Base-by-base conservation (phyloP, 1,139 yeast species). In the Yamadazyma trypodendri region DNA sequence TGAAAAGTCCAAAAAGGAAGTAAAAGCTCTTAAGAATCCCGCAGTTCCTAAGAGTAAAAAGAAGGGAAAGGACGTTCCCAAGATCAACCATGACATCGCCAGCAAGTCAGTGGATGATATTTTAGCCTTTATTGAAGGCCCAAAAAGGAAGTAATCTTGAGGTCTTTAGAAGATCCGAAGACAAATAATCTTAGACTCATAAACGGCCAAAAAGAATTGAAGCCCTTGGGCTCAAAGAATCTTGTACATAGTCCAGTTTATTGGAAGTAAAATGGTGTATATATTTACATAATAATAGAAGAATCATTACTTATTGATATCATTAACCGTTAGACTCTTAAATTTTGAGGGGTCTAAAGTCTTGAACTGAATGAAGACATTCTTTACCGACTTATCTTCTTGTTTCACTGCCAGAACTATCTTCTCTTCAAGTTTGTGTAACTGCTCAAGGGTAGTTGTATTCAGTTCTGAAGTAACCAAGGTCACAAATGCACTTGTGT, bases 81-180 rank as follows among this genome's bases (percentile, higher is more conserved):
- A 61, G 32, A 62, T 77, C 11, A 66, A 75, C 48, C 81, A 85
- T 17, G 75, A 70, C 28, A 70, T 82, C 46, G 81, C 83, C 11
- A 61, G 65, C 36, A 70, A 79, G 57, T 78, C 85, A 14, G 75
- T 83, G 40, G 90, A 82, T 37, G 90, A 82, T 42, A 76, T 84
- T 45, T 66, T 83, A 62, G 70, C 71, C 36, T 84, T 76, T 51
- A 81, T 84, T 51, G 84, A 81, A 56, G 86, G 84, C 34, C 14
- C 38, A 10, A 21, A 16, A 10, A 27, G 36, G 45, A 48, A 40
- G 47, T 39, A n/a, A n/a, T n/a, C n/a, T n/a, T n/a, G n/a, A n/a
- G n/a, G n/a, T n/a, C n/a, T n/a, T n/a, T n/a, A n/a, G n/a, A n/a
- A n/a, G n/a, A n/a, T n/a, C n/a, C n/a, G n/a, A n/a, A n/a, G n/a